Base-by-base conservation (phyloP, 2,329 filamentous ascomycete species). In the Immersiporthe knoxdaviesiana region DNA sequence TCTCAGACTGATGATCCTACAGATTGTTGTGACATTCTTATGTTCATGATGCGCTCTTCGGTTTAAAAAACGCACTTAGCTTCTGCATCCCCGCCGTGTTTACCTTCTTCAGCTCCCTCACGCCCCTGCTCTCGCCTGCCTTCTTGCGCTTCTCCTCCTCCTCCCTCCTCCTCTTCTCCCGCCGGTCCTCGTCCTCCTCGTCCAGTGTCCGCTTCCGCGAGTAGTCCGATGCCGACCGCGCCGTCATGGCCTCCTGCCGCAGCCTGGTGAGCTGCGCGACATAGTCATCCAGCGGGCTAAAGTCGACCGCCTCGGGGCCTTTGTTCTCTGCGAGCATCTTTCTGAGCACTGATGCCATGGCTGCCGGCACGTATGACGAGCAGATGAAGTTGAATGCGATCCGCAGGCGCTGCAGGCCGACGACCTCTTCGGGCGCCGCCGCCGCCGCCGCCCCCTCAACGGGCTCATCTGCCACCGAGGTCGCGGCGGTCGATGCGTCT, bases 41-140 rank as follows among this genome's bases (percentile, higher is more conserved):
- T 60, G 12, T 27, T 27, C 35, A 71, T 60, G 24, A 70, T 30
- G 74, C 71, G 12, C 56, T n/a, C 39, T 69, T 71, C 1, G 70
- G 77, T 72, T 87, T 87, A 79, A 99, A 99, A 81, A 99, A 99
- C 71, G 90, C 88, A 77, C 92, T 97, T 87, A 99, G 87, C 84
- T 98, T 99, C 86, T 92, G 96, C 96, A 99, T 99, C 1, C 96
- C 96, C 30, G 82, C 88, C 0, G 91, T 94, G 80, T 98, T 92
- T 62, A 94, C 95, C 82, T 98, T 99, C 78, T 92, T 92, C 76
- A 99, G 78, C 62, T 94, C 87, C 77, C 90, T 90, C 1, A 97
- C 88, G 0, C 89, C 94, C 37, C 89, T 85, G 72, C 92, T 96
- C 80, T 92, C 87, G 32, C 83, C 84, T 2, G 87, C 88, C 81